Conservation (phyloP, 1,139 yeast species). For the Yamadazyma trypodendri region DNA sequence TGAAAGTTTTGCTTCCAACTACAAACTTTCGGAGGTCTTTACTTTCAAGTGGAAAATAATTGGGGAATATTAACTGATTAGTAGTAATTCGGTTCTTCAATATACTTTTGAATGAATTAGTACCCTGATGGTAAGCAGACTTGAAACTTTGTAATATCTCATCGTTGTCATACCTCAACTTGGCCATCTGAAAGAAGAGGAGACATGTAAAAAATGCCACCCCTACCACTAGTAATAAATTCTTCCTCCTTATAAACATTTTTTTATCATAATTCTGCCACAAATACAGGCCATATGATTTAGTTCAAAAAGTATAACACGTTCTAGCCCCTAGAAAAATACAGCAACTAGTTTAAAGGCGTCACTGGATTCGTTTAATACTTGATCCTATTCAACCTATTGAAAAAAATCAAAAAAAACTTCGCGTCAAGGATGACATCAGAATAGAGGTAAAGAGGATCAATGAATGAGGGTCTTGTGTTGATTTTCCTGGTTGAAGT, state of each 20-base stretch:
- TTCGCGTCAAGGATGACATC: conserved; percentile 1
- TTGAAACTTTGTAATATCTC: conserved; percentile 10
- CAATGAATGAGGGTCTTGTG: too few species aligned
- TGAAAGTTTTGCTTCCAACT: conserved; percentile 11
- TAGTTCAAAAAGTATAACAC: too few species aligned
- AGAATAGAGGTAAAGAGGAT: too few species aligned
- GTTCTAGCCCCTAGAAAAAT: neutral
- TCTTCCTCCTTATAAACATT: conserved; percentile 1
- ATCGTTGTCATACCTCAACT: conserved; percentile 7
- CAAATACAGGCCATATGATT: too few species aligned
- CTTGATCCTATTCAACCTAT: neutral
- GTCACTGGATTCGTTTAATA: neutral
- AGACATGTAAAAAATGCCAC: conserved; percentile 5
- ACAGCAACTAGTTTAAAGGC: neutral
- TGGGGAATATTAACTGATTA: conserved; percentile 23
- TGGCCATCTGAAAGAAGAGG: conserved; percentile 7
- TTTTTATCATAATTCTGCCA: neutral
- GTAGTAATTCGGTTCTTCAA: conserved; percentile 13
- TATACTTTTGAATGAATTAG: conserved; percentile 9
- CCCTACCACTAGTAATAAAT: conserved; percentile 4
- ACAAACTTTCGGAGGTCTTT: conserved; percentile 16
- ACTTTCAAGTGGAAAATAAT: conserved; percentile 15
- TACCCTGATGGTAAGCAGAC: conserved; percentile 16
- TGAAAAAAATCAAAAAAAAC: neutral
- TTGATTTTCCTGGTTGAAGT: too few species aligned